These are phyloP conservation scores for Sugiyamaella xylanicola DNA, from an alignment of 1,139 yeast genomes.

Conservation along the genomic window DNA sequence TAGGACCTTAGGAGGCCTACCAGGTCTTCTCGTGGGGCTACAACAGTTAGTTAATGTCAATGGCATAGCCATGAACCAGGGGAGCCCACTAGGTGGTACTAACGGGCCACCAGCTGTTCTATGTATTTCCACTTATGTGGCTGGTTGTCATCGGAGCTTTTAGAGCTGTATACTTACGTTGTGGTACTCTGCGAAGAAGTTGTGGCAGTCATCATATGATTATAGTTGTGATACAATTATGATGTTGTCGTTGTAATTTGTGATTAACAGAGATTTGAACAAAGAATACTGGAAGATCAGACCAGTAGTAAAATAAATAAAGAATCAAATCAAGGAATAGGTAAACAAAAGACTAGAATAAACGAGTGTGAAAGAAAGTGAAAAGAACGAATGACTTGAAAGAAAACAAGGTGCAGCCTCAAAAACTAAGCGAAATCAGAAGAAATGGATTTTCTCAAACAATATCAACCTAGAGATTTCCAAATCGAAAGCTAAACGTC, in stretches of 20 bases:
- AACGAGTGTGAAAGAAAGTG: neutral
- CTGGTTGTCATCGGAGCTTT: too few species aligned
- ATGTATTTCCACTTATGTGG: too few species aligned
- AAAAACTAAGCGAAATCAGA: neutral
- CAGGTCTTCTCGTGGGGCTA: constrained; percentile 13
- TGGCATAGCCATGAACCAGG: too few species aligned
- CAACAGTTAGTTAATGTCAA: neutral
- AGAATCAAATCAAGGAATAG: neutral
- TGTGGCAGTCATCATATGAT: constrained; percentile 1
- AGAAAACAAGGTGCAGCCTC: neutral
- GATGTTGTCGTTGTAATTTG: too few species aligned
- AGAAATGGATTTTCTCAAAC: neutral
- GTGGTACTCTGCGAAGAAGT: constrained; percentile 1
- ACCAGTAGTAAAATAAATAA: neutral
- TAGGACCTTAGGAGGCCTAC: constrained; percentile 9
- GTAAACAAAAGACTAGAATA: neutral
- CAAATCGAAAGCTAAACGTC: neutral
- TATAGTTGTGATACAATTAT: neutral
- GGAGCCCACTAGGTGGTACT: too few species aligned
- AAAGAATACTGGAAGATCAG: neutral
- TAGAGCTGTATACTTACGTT: constrained; percentile 8
- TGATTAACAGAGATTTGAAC: too few species aligned
- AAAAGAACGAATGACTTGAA: neutral
- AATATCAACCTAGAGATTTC: neutral
- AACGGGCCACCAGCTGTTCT: too few species aligned